Percentiles rank a stretch among this genome's conserved stretches.
phyloP scores from a whole-genome alignment of 2,329 filamentous ascomycete genomes.

The Fusarium acutatum region DNA sequence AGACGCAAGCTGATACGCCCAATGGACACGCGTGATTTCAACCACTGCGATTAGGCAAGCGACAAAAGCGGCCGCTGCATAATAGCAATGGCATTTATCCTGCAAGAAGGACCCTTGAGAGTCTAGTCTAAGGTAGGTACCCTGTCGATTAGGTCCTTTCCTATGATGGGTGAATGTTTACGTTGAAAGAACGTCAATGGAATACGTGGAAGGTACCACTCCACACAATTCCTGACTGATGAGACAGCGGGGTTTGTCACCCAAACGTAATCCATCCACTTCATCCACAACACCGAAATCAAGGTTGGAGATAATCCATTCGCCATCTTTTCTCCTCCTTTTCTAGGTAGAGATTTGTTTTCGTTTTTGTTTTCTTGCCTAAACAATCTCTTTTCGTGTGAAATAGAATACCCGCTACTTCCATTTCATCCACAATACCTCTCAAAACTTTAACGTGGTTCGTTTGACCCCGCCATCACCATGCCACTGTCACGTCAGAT shows the following conservation, averaged over 20 bases:
- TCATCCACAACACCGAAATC: slow-evolving; percentile 25
- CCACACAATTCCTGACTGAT: slow-evolving; percentile 3
- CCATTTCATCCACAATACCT: neutral
- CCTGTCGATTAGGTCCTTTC: neutral
- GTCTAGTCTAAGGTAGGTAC: neutral
- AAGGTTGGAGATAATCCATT: slow-evolving; percentile 9
- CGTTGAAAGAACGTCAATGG: neutral
- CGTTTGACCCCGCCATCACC: slow-evolving; percentile 8
- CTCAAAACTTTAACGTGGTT: neutral
- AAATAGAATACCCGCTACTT: neutral
- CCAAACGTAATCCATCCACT: slow-evolving; percentile 29
- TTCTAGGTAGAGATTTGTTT: neutral
- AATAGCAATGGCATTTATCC: neutral
- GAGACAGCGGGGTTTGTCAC: slow-evolving; percentile 26
- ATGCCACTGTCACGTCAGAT: slow-evolving; percentile 18
- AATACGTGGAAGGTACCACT: neutral
- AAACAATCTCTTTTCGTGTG: neutral
- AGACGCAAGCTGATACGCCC: neutral
- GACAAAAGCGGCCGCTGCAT: neutral
- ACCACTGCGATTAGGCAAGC: neutral
- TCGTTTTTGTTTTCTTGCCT: neutral
- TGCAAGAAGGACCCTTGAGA: neutral
- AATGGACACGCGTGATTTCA: neutral
- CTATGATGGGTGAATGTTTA: neutral
- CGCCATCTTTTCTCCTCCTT: neutral